A percentile compares a stretch with the other conserved stretches of the same genome.
phyloP scores from a whole-genome alignment of 352 stramenopile genomes.

The Globisporangium spiculum region DNA sequence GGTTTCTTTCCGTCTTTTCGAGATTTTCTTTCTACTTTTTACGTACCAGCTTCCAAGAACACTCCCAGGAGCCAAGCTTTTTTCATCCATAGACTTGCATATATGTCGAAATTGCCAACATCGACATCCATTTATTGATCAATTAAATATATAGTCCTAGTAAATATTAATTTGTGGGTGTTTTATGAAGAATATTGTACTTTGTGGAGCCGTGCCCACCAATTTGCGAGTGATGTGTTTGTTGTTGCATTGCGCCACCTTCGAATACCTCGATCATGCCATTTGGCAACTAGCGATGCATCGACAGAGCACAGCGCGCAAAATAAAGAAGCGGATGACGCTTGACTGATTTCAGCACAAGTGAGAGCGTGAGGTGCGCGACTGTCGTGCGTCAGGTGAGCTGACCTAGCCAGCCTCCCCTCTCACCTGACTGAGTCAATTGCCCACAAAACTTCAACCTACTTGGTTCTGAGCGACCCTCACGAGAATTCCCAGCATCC shows the following conservation, averaged over 20 bases:
- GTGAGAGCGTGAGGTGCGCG: too few species aligned
- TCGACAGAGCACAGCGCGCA: not conserved
- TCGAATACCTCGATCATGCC: conserved; percentile 3
- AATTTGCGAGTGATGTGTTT: not conserved
- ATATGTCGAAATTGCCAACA: not conserved
- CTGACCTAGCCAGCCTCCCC: too few species aligned
- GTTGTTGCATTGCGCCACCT: not conserved
- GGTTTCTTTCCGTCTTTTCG: conserved; percentile 7
- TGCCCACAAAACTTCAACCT: not conserved
- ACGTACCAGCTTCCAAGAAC: not conserved
- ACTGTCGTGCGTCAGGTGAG: not conserved
- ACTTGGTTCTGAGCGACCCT: not conserved
- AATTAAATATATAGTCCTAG: not conserved
- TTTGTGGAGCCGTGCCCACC: not conserved
- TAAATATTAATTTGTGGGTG: not conserved
- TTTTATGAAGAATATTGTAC: not conserved
- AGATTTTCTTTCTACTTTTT: conserved; percentile 10
- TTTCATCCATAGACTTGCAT: not conserved
- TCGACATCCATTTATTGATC: not conserved
- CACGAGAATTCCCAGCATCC: not conserved
- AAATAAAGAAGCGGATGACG: not conserved
- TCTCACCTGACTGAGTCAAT: not conserved
- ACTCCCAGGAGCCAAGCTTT: not conserved
- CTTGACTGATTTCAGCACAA: not conserved
- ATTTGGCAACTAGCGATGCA: not conserved